Conservation (phyloP, 2,329 filamentous ascomycete genomes). For the Hyphodiscus sp. region DNA sequence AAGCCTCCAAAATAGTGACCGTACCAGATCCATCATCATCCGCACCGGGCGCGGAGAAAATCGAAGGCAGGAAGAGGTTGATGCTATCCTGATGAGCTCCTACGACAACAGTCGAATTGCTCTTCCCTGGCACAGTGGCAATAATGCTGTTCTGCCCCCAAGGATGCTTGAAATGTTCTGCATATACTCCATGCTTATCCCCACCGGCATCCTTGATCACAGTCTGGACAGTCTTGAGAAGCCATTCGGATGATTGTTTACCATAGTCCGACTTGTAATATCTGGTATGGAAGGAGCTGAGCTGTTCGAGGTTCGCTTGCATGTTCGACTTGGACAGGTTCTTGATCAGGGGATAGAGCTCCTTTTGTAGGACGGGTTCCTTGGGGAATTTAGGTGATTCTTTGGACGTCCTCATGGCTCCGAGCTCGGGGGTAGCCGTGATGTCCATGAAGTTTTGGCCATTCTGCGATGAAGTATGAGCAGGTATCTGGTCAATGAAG, state of each 20-base stretch:
- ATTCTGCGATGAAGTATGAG: slow-evolving; percentile 46
- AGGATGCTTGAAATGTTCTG: slow-evolving; percentile 68
- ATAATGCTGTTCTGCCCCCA: slow-evolving; percentile 93
- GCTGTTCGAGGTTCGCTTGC: slow-evolving; percentile 67
- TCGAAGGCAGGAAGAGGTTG: slow-evolving; percentile 80
- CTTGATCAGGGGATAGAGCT: slow-evolving; percentile 59
- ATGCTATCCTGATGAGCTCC: slow-evolving; percentile 94
- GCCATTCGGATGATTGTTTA: slow-evolving; percentile 79
- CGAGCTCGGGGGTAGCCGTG: slow-evolving; percentile 65
- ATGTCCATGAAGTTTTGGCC: slow-evolving; percentile 93
- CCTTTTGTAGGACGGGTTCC: slow-evolving; percentile 57
- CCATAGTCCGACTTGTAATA: slow-evolving; percentile 78
- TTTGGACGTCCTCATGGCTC: slow-evolving; percentile 34
- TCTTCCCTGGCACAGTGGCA: slow-evolving; percentile 81
- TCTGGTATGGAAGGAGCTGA: slow-evolving; percentile 73
- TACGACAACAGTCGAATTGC: slow-evolving; percentile 77
- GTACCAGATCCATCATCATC: slow-evolving; percentile 92
- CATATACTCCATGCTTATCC: slow-evolving; percentile 56
- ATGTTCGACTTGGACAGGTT: slow-evolving; percentile 71
- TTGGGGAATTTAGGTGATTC: slow-evolving; percentile 57
- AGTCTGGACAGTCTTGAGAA: slow-evolving; percentile 66
- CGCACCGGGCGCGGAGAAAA: slow-evolving; percentile 83
- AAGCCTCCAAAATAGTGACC: slow-evolving; percentile 88
- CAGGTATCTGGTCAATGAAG: background rate
- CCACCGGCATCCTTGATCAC: slow-evolving; percentile 69